A percentile compares a stretch with the other conserved stretches of the same genome.
These are phyloP conservation scores for Grosmannia huntii DNA, from an alignment of 2,329 filamentous ascomycete genomes.

Conservation along the genomic window DNA sequence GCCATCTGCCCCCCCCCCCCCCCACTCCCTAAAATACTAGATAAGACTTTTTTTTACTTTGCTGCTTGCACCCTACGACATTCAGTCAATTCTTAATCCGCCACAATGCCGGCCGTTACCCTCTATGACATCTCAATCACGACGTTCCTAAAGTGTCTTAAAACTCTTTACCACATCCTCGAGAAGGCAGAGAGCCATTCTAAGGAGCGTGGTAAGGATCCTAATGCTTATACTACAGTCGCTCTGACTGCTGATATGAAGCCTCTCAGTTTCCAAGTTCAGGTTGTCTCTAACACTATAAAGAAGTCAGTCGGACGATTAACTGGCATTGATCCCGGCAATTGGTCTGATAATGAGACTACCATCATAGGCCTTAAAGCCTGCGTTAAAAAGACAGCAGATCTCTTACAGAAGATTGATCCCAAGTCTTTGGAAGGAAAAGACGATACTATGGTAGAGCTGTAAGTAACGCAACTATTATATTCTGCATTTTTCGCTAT, in stretches of 20 bases:
- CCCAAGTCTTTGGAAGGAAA: conserved; percentile 15
- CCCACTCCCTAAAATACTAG: no score
- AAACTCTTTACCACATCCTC: conserved; percentile 18
- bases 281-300: conserved; percentile 17
- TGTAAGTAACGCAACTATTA: conserved; percentile 13
- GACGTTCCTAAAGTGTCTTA: conserved; percentile 15
- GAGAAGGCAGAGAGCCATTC: conserved; percentile 18
- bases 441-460: conserved; percentile 13
- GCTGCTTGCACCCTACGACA: neutral
- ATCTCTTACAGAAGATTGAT: conserved; percentile 17
- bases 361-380: conserved; percentile 20
- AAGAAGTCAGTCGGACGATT: conserved; percentile 18
- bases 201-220: conserved; percentile 15
- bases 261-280: conserved; percentile 23
- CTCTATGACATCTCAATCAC: conserved; percentile 19
- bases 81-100: neutral
- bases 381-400: conserved; percentile 18
- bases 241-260: conserved; percentile 22
- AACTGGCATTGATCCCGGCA: conserved; percentile 13
- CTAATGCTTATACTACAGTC: conserved; percentile 14
- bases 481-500: neutral
- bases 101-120: conserved; percentile 17
- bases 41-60: no score
- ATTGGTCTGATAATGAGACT: conserved; percentile 18
- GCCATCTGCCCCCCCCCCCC: neutral